Evolutionary conservation across 2,329 filamentous ascomycete genomes (phyloP), one percentile per base, ranked within the genome.

Genomic region (Fusarium udum): DNA sequence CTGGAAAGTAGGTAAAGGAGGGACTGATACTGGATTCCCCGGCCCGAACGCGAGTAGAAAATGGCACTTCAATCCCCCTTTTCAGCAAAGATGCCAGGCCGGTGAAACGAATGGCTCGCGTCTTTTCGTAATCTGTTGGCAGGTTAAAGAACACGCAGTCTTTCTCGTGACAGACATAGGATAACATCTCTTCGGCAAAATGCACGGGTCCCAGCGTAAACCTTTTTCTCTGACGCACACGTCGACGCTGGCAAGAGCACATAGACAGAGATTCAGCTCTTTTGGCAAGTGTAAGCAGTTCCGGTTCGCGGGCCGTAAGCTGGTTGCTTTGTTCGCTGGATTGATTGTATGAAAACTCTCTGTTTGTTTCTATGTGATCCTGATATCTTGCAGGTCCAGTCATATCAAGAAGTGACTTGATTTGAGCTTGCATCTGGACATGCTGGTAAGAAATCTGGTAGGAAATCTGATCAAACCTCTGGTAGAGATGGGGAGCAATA

Each of bases 271-370:
- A 12, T 2, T 14, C 4, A 11, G 14, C 2, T 16, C 20, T n/a
- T 4, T 3, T 12, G 3, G 14, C 2, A 49, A 6, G 20, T 11
- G 28, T 3, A 9, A 0, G 10, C 2, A n/a, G 7, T 12, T 31
- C 7, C 4, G 3, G 22, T n/a, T 49, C 28, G 7, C 2, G 0
- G 3, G 20, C 4, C 1, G 7, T 0, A 31, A 49, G 10, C 6
- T 16, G 8, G 20, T 6, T n/a, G 3, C 3, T 2, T 12, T 6
- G 28, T n/a, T 9, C 7, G 8, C 5, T 15, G 11, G 14, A n/a
- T 3, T 13, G 28, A n/a, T 6, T 4, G 22, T 2, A 16, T 16
- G 11, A 49, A 3, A 1, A 1, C 7, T n/a, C 4, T 2, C 16
- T 15, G 11, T 18, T 49, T n/a, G 22, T 4, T 9, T 12, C 22